Evolutionary conservation across 2,329 filamentous ascomycete genomes (phyloP).

Genomic region (Sarocladiaceae sp.): DNA sequence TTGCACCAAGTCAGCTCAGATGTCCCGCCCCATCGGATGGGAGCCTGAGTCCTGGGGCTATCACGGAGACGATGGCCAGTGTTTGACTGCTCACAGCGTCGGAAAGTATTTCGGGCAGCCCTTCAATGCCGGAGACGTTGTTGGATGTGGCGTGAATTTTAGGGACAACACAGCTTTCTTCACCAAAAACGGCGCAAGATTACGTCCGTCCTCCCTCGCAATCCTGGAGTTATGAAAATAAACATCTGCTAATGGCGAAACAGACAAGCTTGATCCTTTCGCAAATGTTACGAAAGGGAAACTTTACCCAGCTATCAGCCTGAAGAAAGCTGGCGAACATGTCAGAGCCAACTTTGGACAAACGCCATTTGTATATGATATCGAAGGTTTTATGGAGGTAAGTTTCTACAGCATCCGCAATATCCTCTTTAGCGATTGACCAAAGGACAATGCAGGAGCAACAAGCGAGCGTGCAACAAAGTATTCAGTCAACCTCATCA

Average conservation of each 20-base stretch:
- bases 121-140: conserved; percentile 52
- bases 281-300: conserved; percentile 57
- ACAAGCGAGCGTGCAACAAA: conserved; percentile 50
- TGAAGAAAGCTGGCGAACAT: conserved; percentile 61
- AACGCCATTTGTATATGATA: conserved; percentile 83
- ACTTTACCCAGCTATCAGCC: conserved; percentile 63
- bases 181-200: conserved; percentile 54
- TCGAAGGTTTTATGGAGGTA: conserved; percentile 80
- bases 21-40: conserved; percentile 60
- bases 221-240: too few species aligned
- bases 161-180: conserved; percentile 62
- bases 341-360: conserved; percentile 64
- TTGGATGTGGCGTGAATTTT: conserved; percentile 66
- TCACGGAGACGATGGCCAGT: conserved; percentile 64
- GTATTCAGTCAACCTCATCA: conserved; percentile 58
- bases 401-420: conserved; percentile 20
- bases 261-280: conserved; percentile 57
- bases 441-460: conserved; percentile 46
- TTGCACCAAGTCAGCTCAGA: conserved; percentile 46
- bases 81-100: conserved; percentile 51
- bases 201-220: conserved; percentile 16
- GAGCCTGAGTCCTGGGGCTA: conserved; percentile 66
- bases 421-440: not conserved
- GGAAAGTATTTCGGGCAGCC: conserved; percentile 54
- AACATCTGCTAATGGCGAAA: not conserved